Base-by-base conservation (phyloP, 345 rosid species). In the Heritiera fomes region DNA sequence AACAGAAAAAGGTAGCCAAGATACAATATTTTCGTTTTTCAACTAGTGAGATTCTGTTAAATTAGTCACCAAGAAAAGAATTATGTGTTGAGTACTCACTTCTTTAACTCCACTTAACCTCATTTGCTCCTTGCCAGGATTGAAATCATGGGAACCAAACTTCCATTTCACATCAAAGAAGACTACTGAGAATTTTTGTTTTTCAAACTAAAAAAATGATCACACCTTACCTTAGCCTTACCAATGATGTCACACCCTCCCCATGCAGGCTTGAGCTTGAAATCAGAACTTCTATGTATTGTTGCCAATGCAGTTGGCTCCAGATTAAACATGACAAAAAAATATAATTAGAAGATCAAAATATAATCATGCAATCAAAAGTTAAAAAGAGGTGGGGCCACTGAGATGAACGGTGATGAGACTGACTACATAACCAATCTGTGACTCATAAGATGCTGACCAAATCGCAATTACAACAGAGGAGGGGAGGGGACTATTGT, bases 371-470 rank as follows among this genome's bases (percentile, higher is more conserved):
- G 49, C 32, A 7, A 72, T 55, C 32, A 13, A 12, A 72, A 72
- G 30, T 32, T 34, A 53, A 38, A 71, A 55, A 18, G 2, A 1
- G 3, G 47, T 17, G 17, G 62, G 62, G 13, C 30, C 61, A 23
- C 3, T 34, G 62, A 53, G 14, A 72, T 32, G 28, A 52, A 71
- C 40, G 10, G 47, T 3, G 18, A 72, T n/a, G 76, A 55, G 55
- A 73, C 63, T 34, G 75, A 72, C 75, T 5, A n/a, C 62, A 72
- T 18, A 53, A 72, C 62, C 28, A 5, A 72, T 72, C 7, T 8
- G 50, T 32, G 46, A 72, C 40, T 28, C 8, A 34, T 32, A 7
- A 34, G 18, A 38, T 72, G 61, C 28, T 17, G 17, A 38, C 46
- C 28, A 17, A 17, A 52, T 53, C 23, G 34, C 30, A 11, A 18